Base-by-base conservation (phyloP, 192 early-diverging fungal species). In the Coemansia sp. region DNA sequence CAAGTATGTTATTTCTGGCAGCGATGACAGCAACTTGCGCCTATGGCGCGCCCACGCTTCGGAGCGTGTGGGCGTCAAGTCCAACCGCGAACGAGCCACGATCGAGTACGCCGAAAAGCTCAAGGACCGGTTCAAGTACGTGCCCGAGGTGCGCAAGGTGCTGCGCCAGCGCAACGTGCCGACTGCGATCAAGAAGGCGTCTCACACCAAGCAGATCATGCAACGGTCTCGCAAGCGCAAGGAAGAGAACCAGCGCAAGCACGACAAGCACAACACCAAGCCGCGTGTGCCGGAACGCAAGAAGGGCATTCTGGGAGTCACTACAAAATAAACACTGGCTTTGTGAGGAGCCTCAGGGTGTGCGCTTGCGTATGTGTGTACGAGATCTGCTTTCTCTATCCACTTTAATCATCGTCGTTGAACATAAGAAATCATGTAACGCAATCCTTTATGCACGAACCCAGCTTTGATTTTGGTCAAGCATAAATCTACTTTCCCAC, bases 11-110 rank as follows among this genome's bases (percentile, higher is more conserved):
- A 70, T 99, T 25, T 96, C 93, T 11, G 97, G 96, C 12, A 94
- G 91, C 25, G 96, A 99, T 75, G 97, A 99, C 76, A 96, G 96
- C 64, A 99, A 94, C 73, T 84, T 99, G 71, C 89, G 97, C 48
- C 68, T 99, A 58, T 99, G 97, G 97, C 98, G 96, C 73, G 94
- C 94, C 1, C 80, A 88, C 14, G 95, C 95, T n/a, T 89, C 89
- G 1, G 93, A 96, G 69, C 94, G 93, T 73, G 66, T 92, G 57
- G 92, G 92, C 29, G 75, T 84, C 56, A 86, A 85, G 63, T 88
- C 88, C 36, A 86, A 85, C 69, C 88, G 94, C 66, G 91, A 99
- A 78, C 85, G 89, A 48, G 85, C 84, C 17, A 81, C 90, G 32
- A 63, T 92, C 28, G 89, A 94, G 59, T 97, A 98, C 78, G 69